Evolutionary conservation across 2,329 filamentous ascomycete species (phyloP).

Genomic region (Penicillium sp.): DNA sequence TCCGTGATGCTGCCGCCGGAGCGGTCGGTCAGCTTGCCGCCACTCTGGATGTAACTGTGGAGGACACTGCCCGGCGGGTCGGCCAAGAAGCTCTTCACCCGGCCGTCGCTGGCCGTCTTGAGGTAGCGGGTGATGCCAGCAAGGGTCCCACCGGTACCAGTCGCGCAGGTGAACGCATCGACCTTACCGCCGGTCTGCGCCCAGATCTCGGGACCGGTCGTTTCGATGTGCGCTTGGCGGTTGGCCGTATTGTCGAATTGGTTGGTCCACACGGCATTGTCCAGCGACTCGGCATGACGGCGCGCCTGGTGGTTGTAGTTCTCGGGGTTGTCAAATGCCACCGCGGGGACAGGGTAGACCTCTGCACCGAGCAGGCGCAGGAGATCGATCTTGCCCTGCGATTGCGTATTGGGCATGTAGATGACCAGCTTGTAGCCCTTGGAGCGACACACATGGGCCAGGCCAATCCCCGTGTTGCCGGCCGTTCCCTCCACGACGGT

Average conservation of each 20-base stretch:
- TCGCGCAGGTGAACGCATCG: constrained; percentile 94
- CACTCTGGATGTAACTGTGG: constrained; percentile 85
- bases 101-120: constrained; percentile 76
- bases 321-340: constrained; percentile 89
- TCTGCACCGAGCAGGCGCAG: constrained; percentile 88
- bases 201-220: constrained; percentile 97
- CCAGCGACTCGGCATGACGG: constrained; percentile 80
- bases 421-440: constrained; percentile 94
- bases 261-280: constrained; percentile 96
- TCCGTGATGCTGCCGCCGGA: constrained; percentile 90
- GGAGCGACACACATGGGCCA: constrained; percentile 92
- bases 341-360: constrained; percentile 92
- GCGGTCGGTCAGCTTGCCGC: constrained; percentile 80
- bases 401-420: constrained; percentile 99
- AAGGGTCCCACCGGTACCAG: constrained; percentile 87
- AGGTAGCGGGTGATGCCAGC: constrained; percentile 86
- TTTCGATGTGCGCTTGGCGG: constrained; percentile 90
- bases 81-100: constrained; percentile 84
- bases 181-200: constrained; percentile 80
- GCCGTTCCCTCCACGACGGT: constrained; percentile 97
- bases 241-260: constrained; percentile 98
- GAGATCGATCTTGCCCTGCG: constrained; percentile 95
- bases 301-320: constrained; percentile 98
- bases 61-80: constrained; percentile 93
- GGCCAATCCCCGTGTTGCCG: constrained; percentile 95